phyloP scores from a whole-genome alignment of 2,329 filamentous ascomycete species.

The Pyrenophora teres region DNA sequence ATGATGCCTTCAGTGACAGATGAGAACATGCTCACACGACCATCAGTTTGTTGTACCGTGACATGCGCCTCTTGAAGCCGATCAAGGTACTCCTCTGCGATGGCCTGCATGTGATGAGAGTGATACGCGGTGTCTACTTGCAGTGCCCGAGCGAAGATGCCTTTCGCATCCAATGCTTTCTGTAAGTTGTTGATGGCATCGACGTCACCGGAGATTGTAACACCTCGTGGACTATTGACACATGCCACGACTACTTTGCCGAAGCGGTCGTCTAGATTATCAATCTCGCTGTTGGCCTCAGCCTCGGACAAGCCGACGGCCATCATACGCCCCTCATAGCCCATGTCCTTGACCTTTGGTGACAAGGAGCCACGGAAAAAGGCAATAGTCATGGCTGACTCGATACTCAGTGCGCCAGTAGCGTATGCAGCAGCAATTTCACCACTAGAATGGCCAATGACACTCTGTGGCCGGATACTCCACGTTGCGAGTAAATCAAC shows the following conservation, averaged over 20 bases:
- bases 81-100: conserved; percentile 22
- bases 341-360: conserved; percentile 9
- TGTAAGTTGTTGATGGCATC: conserved; percentile 43
- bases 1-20: conserved; percentile 19
- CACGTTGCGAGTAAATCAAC: conserved; percentile 23
- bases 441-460: conserved; percentile 34
- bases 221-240: conserved; percentile 49
- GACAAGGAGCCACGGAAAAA: conserved; percentile 15
- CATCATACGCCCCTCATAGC: conserved; percentile 30
- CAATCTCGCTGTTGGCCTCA: conserved; percentile 7
- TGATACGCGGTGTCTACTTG: conserved; percentile 54
- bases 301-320: conserved; percentile 37
- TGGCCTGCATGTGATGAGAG: conserved; percentile 49
- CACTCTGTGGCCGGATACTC: conserved; percentile 19
- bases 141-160: conserved; percentile 49
- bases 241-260: conserved; percentile 28
- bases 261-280: conserved; percentile 16
- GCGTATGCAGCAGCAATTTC: conserved; percentile 36
- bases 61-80: conserved; percentile 7
- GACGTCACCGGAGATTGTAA: conserved; percentile 54
- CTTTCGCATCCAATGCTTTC: conserved; percentile 41
- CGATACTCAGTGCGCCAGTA: conserved; percentile 12
- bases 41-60: not conserved
- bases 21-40: conserved; percentile 15
- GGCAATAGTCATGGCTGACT: conserved; percentile 19